Evolutionary conservation across 2,329 filamentous ascomycete genomes (phyloP).

Genomic region (Pseudogymnoascus sp.): DNA sequence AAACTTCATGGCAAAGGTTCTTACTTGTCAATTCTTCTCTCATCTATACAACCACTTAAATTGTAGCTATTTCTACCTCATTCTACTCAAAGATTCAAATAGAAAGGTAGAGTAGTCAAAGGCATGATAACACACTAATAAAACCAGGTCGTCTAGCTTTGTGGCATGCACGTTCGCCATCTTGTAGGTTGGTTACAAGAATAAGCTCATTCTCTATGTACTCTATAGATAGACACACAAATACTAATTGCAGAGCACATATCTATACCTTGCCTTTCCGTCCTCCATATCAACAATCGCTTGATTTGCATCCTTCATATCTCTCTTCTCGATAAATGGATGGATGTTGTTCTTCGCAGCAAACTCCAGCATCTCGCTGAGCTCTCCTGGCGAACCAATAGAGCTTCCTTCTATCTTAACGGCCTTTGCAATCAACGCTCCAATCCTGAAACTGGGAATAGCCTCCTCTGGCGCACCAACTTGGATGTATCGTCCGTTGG

Average conservation of each 20-base stretch:
- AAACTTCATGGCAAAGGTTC: not conserved
- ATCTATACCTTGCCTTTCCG: slow-evolving; percentile 47
- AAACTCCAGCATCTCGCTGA: slow-evolving; percentile 54
- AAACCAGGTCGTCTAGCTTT: not conserved
- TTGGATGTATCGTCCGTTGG: slow-evolving; percentile 56
- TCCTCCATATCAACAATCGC: slow-evolving; percentile 49
- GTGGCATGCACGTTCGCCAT: not conserved
- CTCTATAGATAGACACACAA: not conserved
- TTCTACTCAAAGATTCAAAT: not conserved
- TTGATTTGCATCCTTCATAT: slow-evolving; percentile 52
- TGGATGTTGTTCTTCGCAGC: slow-evolving; percentile 51
- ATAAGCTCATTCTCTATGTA: not conserved
- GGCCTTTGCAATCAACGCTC: slow-evolving; percentile 50
- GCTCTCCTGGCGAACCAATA: slow-evolving; percentile 41
- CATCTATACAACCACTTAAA: not conserved
- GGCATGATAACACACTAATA: not conserved
- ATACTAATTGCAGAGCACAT: slow-evolving; percentile 39
- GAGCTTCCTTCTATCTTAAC: slow-evolving; percentile 37
- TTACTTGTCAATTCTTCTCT: not conserved
- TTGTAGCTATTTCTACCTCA: not conserved
- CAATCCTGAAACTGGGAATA: slow-evolving; percentile 46
- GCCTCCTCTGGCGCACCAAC: slow-evolving; percentile 58
- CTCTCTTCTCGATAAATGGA: slow-evolving; percentile 48
- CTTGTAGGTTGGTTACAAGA: not conserved
- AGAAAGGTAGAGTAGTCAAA: not conserved